phyloP scores from a whole-genome alignment of 2,329 filamentous ascomycete genomes.

The Fusarium longipes region DNA sequence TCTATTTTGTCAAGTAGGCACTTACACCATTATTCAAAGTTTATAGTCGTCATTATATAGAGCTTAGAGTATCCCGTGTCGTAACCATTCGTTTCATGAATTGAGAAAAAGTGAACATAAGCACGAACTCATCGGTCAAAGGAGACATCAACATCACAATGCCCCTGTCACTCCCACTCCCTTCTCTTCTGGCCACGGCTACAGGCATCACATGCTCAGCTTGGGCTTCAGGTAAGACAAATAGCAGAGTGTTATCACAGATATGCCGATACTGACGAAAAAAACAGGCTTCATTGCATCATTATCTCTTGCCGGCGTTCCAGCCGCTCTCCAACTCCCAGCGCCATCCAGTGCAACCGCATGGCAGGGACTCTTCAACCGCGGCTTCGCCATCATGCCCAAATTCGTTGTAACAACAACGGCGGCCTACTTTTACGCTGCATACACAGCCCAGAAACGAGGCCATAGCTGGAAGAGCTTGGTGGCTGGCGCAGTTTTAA shows the following conservation, averaged over 20 bases:
- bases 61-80: background rate
- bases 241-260: background rate
- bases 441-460: conserved; percentile 48
- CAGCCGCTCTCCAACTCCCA: conserved; percentile 44
- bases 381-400: conserved; percentile 54
- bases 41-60: conserved; percentile 2
- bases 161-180: conserved; percentile 43
- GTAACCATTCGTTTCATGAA: background rate
- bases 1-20: background rate
- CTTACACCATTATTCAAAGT: background rate
- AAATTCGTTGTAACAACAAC: conserved; percentile 49
- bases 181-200: conserved; percentile 51
- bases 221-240: conserved; percentile 51
- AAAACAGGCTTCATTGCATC: conserved; percentile 51
- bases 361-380: conserved; percentile 54
- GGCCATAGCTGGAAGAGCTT: conserved; percentile 51
- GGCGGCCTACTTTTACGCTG: conserved; percentile 52
- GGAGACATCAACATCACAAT: background rate
- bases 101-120: background rate
- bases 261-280: background rate
- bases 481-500: conserved; percentile 48
- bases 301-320: conserved; percentile 52
- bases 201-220: conserved; percentile 54
- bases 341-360: conserved; percentile 48
- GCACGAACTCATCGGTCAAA: background rate